Conservation (phyloP, 2,329 filamentous ascomycete genomes). For the Dichotomopilus funicola region DNA sequence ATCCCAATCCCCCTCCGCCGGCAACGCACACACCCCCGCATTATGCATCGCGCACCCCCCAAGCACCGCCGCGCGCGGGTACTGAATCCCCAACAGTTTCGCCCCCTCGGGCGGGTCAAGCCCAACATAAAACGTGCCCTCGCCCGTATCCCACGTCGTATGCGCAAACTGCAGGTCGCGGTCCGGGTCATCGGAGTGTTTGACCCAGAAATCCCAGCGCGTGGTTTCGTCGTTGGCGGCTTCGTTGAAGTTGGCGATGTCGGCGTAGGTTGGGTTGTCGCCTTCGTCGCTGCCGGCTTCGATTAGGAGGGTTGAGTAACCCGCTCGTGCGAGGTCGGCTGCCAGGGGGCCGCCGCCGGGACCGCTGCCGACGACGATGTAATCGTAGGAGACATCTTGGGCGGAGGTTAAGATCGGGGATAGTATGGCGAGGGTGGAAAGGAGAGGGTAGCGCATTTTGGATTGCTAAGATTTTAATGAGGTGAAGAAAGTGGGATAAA, state of each 20-base stretch:
- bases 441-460: conserved; percentile 20
- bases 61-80: conserved; percentile 41
- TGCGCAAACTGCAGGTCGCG: conserved; percentile 45
- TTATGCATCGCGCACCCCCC: conserved; percentile 54
- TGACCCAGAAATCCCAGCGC: conserved; percentile 53
- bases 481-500: no score
- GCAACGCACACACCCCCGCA: conserved; percentile 52
- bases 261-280: conserved; percentile 37
- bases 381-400: conserved; percentile 40
- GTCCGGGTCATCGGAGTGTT: conserved; percentile 46
- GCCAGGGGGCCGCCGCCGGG: conserved; percentile 54
- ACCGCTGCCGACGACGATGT: conserved; percentile 57
- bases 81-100: conserved; percentile 38
- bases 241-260: conserved; percentile 42
- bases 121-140: conserved; percentile 34
- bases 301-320: conserved; percentile 53
- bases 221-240: conserved; percentile 46
- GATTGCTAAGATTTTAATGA: no score
- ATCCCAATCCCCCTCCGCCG: conserved; percentile 53
- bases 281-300: conserved; percentile 57
- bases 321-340: conserved; percentile 51
- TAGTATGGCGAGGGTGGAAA: conserved; percentile 19
- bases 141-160: conserved; percentile 41
- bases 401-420: conserved; percentile 7
- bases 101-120: conserved; percentile 35